These are phyloP conservation scores for Pistacia integerrima DNA, from an alignment of 345 rosid species.

Conservation along the genomic window DNA sequence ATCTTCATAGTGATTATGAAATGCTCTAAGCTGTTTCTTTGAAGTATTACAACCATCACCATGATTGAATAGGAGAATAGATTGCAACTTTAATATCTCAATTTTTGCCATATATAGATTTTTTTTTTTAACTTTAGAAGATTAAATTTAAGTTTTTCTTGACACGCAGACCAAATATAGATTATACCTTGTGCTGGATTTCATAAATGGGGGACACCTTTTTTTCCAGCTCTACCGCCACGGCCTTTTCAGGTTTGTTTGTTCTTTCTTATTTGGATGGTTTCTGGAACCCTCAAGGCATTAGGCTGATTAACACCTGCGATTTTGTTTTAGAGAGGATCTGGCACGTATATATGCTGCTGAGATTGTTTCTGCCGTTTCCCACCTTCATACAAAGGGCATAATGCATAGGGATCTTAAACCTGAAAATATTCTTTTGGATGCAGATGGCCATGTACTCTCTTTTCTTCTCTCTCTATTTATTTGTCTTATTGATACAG, in stretches of 20 bases:
- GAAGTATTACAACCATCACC: not conserved
- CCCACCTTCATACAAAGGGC: conserved; percentile 93
- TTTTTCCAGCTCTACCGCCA: conserved; percentile 95
- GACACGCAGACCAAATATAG: conserved; percentile 82
- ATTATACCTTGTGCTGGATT: conserved; percentile 85
- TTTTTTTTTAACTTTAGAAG: not conserved
- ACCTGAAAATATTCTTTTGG: conserved; percentile 92
- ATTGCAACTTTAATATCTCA: not conserved
- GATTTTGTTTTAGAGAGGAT: conserved; percentile 65
- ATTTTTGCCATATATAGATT: not conserved
- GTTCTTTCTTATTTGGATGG: not conserved
- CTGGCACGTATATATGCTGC: conserved; percentile 90
- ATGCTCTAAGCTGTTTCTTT: not conserved
- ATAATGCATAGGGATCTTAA: conserved; percentile 98
- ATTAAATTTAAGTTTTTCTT: conserved; percentile 18
- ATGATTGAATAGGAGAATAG: not conserved
- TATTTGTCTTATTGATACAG: not conserved
- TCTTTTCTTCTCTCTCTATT: conserved; percentile 20
- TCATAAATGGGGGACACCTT: conserved; percentile 94
- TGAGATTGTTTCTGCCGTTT: conserved; percentile 85
- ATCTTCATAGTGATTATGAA: not conserved
- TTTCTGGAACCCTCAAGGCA: not conserved
- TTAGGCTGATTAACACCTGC: conserved; percentile 21
- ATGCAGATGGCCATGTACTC: conserved; percentile 82
- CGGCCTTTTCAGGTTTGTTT: conserved; percentile 87